phyloP scores from a whole-genome alignment of 2,329 filamentous ascomycete species.

The Stemphylium vesicarium region DNA sequence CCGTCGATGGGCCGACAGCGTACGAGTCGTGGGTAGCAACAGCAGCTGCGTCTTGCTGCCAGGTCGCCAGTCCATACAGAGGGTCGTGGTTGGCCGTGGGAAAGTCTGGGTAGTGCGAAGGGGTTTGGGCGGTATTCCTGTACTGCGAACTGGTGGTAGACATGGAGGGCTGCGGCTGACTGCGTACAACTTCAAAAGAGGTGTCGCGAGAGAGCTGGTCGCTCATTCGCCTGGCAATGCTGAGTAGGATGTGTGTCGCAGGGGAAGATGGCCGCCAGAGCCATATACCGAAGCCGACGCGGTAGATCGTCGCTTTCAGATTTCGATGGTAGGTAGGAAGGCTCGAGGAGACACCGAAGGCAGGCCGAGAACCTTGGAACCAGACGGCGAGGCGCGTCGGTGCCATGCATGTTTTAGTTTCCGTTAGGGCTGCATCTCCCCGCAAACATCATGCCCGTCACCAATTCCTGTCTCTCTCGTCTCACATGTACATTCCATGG shows the following conservation, averaged over 20 bases:
- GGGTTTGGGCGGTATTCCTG: constrained; percentile 34
- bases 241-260: constrained; percentile 25
- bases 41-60: constrained; percentile 24
- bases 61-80: constrained; percentile 34
- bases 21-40: constrained; percentile 28
- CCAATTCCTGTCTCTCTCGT: background rate
- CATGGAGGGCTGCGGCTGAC: constrained; percentile 38
- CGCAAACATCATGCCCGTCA: constrained; percentile 17
- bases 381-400: constrained; percentile 12
- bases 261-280: constrained; percentile 26
- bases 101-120: constrained; percentile 38
- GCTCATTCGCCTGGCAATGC: constrained; percentile 27
- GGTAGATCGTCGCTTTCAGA: constrained; percentile 26
- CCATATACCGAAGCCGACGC: constrained; percentile 27
- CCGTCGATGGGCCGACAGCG: constrained; percentile 29
- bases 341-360: constrained; percentile 29
- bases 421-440: constrained; percentile 33
- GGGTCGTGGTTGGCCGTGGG: constrained; percentile 29
- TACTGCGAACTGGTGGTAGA: constrained; percentile 39
- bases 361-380: constrained; percentile 28
- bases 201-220: constrained; percentile 23
- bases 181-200: constrained; percentile 28
- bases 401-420: constrained; percentile 31
- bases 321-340: constrained; percentile 21
- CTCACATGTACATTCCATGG: background rate